A percentile compares a stretch with the other conserved stretches of the same genome.
These are phyloP conservation scores for Ceriops zippeliana DNA, from an alignment of 345 rosid species.

Conservation along the genomic window DNA sequence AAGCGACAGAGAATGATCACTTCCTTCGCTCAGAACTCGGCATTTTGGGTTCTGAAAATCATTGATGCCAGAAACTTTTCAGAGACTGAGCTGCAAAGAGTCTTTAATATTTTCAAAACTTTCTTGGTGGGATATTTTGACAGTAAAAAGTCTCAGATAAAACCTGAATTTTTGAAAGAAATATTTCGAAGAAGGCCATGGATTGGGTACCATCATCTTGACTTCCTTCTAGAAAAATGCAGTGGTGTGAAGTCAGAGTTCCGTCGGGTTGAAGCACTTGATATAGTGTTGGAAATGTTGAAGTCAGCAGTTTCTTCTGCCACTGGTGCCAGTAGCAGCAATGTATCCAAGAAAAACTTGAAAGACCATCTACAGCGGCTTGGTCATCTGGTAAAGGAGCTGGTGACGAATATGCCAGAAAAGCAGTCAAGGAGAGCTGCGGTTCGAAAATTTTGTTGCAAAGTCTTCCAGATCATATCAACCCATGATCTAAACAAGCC, in stretches of 20 bases:
- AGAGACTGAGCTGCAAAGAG: conserved; percentile 52
- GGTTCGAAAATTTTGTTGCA: conserved; percentile 65
- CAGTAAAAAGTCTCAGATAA: conserved; percentile 69
- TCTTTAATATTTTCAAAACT: conserved; percentile 46
- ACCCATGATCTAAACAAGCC: conserved; percentile 47
- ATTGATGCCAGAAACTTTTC: conserved; percentile 57
- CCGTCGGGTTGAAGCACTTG: conserved; percentile 80
- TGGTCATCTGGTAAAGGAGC: conserved; percentile 47
- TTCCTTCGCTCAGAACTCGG: conserved; percentile 70
- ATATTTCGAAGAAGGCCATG: conserved; percentile 68
- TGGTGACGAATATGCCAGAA: conserved; percentile 67
- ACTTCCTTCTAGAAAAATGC: conserved; percentile 62
- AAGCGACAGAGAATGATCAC: conserved; percentile 68
- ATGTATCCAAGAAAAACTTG: conserved; percentile 50
- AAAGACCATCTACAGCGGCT: conserved; percentile 48
- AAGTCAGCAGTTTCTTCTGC: conserved; percentile 43
- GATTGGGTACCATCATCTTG: conserved; percentile 58
- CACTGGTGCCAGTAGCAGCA: conserved; percentile 31
- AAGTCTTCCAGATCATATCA: conserved; percentile 54
- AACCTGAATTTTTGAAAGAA: conserved; percentile 72
- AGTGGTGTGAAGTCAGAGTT: conserved; percentile 56
- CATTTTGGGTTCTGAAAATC: conserved; percentile 74
- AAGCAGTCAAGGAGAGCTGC: conserved; percentile 65
- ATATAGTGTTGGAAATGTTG: conserved; percentile 61
- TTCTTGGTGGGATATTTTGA: conserved; percentile 60